Evolutionary conservation across 495 filamentous ascomycete genomes (phyloP).

Genomic region (Neurospora sp.): DNA sequence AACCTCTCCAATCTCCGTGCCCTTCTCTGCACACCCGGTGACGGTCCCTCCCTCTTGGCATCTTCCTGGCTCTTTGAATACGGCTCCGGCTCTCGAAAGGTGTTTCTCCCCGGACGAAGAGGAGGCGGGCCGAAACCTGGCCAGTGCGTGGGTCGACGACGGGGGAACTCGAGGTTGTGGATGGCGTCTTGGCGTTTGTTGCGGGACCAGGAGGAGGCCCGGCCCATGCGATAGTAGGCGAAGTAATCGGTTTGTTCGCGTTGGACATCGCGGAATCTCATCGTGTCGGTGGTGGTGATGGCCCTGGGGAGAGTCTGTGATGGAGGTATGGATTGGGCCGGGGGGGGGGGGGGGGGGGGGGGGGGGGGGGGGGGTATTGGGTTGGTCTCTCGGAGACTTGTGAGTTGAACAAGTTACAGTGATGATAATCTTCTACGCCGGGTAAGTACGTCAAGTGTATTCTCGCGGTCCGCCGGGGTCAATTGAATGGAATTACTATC

Average conservation of each 20-base stretch:
- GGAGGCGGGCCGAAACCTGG: background rate
- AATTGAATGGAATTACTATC: background rate
- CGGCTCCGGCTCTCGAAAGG: background rate
- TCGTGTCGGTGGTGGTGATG: background rate
- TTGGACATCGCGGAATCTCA: background rate
- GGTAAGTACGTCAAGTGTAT: background rate
- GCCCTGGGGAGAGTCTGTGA: background rate
- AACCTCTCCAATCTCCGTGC: background rate
- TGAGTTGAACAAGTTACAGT: background rate
- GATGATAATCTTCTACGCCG: background rate
- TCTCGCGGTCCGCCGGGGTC: background rate
- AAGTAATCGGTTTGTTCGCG: background rate
- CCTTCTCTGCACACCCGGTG: background rate
- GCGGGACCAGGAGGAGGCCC: background rate
- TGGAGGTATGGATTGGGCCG: background rate
- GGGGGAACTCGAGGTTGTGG: background rate
- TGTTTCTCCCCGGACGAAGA: background rate
- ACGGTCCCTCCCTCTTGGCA: background rate
- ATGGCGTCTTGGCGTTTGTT: background rate
- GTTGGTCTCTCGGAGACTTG: background rate
- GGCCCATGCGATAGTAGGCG: background rate
- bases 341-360: no score
- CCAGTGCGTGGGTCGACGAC: background rate
- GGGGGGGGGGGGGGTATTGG: background rate
- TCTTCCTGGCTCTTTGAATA: background rate